Conservation (phyloP, 805 yeast species). For the Saccharomyces mikatae region DNA sequence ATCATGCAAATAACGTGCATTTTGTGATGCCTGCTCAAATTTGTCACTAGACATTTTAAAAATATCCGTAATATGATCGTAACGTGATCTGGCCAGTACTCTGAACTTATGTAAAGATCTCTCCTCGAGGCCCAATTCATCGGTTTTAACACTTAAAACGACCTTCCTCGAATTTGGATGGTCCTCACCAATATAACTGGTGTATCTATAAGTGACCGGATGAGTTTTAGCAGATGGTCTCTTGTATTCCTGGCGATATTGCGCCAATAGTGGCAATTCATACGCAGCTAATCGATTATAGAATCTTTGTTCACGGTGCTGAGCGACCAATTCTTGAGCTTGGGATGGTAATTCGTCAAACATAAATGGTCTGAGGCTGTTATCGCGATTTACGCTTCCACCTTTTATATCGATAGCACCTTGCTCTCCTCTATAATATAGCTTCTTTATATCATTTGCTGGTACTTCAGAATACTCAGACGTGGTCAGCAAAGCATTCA, state of each 20-base stretch:
- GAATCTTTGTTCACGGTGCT: constrained; percentile 67
- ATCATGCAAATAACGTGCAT: constrained; percentile 64
- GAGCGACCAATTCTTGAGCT: constrained; percentile 65
- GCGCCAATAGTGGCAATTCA: constrained; percentile 78
- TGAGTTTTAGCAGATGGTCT: constrained; percentile 37
- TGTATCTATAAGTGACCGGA: constrained; percentile 63
- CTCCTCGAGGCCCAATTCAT: constrained; percentile 44
- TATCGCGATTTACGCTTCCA: constrained; percentile 32
- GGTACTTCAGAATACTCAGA: constrained; percentile 37
- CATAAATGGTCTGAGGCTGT: constrained; percentile 38
- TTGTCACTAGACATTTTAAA: constrained; percentile 59
- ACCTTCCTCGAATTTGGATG: constrained; percentile 58
- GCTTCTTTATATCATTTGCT: constrained; percentile 26
- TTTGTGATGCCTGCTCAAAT: constrained; percentile 75
- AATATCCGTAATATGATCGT: constrained; percentile 49
- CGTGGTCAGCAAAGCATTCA: constrained; percentile 48
- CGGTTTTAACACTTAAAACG: constrained; percentile 44
- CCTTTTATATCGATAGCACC: constrained; percentile 37
- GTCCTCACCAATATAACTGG: constrained; percentile 64
- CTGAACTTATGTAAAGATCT: constrained; percentile 64
- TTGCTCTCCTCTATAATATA: constrained; percentile 37
- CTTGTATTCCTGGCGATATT: constrained; percentile 61
- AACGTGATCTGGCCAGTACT: constrained; percentile 71
- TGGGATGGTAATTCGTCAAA: constrained; percentile 59
- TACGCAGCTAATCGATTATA: constrained; percentile 80